Evolutionary conservation across 163 green algal genomes (phyloP).

Genomic region (Coccomyxa subellipsoidea): DNA sequence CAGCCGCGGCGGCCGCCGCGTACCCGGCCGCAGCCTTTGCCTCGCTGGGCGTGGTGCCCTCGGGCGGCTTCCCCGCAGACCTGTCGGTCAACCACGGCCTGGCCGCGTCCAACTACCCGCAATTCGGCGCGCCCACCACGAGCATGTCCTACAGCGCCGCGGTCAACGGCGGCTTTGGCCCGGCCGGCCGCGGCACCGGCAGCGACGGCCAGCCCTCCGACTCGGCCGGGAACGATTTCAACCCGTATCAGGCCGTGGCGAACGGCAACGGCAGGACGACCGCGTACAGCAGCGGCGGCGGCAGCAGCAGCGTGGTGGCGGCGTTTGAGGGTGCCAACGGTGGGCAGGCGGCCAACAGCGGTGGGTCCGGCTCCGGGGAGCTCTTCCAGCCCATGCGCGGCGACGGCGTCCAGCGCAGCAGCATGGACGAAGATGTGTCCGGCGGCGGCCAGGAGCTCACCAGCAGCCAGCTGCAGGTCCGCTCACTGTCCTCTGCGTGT

Average conservation of each 20-base stretch:
- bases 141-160: slow-evolving; percentile 5
- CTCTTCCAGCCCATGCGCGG: neutral
- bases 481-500: neutral
- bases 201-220: neutral
- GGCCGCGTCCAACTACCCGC: neutral
- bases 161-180: neutral
- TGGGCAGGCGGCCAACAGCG: neutral
- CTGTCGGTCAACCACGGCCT: neutral
- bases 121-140: neutral
- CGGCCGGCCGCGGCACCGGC: neutral
- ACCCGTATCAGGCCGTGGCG: neutral
- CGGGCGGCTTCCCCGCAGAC: neutral
- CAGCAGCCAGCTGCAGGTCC: neutral
- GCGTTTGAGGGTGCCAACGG: neutral
- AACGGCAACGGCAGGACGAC: neutral
- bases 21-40: neutral
- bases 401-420: neutral
- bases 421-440: neutral
- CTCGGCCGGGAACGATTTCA: neutral
- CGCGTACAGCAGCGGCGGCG: neutral
- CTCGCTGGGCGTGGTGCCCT: neutral
- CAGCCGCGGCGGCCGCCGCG: neutral
- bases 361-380: neutral
- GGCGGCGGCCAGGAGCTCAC: neutral
- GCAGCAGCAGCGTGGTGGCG: neutral